These are phyloP conservation scores for Ajuga chamaepitys DNA, from an alignment of 257 asterid genomes.

Conservation along the genomic window DNA sequence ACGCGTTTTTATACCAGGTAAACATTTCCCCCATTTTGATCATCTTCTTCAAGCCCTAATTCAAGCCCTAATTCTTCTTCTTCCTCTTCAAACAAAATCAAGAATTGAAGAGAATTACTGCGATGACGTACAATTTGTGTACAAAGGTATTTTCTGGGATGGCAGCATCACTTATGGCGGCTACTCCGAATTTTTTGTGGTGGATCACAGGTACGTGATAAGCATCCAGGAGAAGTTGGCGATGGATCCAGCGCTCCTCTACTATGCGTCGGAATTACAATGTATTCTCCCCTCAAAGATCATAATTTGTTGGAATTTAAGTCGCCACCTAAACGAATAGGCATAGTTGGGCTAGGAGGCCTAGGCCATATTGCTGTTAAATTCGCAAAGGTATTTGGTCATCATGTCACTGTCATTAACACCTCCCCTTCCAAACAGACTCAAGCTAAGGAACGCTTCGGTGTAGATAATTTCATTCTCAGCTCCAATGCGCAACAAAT, in stretches of 20 bases:
- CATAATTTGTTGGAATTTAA: slow-evolving; percentile 38
- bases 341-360: slow-evolving; percentile 75
- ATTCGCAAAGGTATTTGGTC: slow-evolving; percentile 71
- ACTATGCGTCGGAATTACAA: slow-evolving; percentile 71
- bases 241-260: slow-evolving; percentile 82
- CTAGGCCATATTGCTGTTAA: slow-evolving; percentile 78
- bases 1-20: too few species aligned
- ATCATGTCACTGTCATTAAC: too few species aligned
- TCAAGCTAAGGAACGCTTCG: too few species aligned
- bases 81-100: too few species aligned
- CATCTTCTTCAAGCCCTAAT: too few species aligned
- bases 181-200: slow-evolving; percentile 61
- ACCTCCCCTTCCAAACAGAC: too few species aligned
- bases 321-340: slow-evolving; percentile 37
- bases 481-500: slow-evolving; percentile 42
- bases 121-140: slow-evolving; percentile 54
- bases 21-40: too few species aligned
- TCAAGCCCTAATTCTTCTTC: too few species aligned
- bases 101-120: slow-evolving; percentile 85
- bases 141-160: slow-evolving; percentile 87
- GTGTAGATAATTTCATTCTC: too few species aligned
- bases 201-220: slow-evolving; percentile 56
- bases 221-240: slow-evolving; percentile 58
- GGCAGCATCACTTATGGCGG: slow-evolving; percentile 92
- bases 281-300: slow-evolving; percentile 63